Evolutionary conservation across 108 stramenopile genomes (phyloP).

Genomic region (Pseudonitzschia pungens): DNA sequence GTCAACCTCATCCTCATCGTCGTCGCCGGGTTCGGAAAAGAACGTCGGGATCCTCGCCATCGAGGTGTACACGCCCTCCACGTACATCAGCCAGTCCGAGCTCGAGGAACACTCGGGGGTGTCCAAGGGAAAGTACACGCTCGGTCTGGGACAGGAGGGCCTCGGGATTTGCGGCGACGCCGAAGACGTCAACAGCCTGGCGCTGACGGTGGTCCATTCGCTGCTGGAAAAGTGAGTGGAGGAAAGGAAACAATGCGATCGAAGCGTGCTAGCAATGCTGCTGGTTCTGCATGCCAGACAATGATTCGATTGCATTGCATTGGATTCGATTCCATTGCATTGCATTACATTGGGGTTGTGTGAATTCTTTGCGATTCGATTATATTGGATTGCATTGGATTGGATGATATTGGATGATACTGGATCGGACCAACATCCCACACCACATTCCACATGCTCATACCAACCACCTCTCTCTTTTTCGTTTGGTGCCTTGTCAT

Average conservation of each 20-base stretch:
- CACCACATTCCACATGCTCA: too few species aligned
- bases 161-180: conserved; percentile 92
- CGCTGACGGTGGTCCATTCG: conserved; percentile 88
- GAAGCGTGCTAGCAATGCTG: too few species aligned
- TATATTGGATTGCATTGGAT: background rate
- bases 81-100: conserved; percentile 86
- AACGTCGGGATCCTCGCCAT: conserved; percentile 96
- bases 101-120: conserved; percentile 91
- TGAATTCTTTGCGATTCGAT: background rate
- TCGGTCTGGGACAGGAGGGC: conserved; percentile 94
- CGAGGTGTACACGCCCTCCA: conserved; percentile 95
- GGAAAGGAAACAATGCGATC: too few species aligned
- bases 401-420: too few species aligned
- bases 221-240: conserved; percentile 86
- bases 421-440: too few species aligned
- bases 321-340: too few species aligned
- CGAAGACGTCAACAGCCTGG: conserved; percentile 94
- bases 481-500: background rate
- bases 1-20: background rate
- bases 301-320: too few species aligned
- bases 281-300: too few species aligned
- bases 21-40: conserved; percentile 24
- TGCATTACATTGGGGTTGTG: too few species aligned
- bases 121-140: conserved; percentile 87
- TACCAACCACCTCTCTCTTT: too few species aligned